These are phyloP conservation scores for Pichia gijzeniarum DNA, from an alignment of 805 yeast genomes.

Conservation along the genomic window DNA sequence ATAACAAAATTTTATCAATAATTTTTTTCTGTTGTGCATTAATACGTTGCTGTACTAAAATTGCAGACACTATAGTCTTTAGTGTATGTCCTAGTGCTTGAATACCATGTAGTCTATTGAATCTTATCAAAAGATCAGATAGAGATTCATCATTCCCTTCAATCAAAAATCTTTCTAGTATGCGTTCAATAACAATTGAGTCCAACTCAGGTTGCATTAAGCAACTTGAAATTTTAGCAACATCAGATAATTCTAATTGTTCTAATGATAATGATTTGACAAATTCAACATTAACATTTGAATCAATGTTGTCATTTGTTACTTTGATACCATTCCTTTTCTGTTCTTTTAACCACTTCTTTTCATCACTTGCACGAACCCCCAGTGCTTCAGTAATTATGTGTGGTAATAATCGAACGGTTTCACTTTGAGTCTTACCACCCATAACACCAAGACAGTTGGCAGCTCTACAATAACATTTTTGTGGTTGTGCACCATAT, in stretches of 20 bases:
- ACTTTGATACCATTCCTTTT: conserved; percentile 40
- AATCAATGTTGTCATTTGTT: conserved; percentile 46
- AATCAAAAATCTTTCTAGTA: conserved; percentile 58
- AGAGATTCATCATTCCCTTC: conserved; percentile 30
- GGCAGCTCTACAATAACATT: conserved; percentile 88
- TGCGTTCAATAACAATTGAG: conserved; percentile 50
- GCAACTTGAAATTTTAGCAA: conserved; percentile 73
- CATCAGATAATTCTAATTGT: conserved; percentile 51
- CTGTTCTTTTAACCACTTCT: conserved; percentile 61
- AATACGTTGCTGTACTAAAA: conserved; percentile 6
- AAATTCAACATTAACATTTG: conserved; percentile 57
- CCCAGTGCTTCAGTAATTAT: conserved; percentile 82
- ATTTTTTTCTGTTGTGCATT: conserved; percentile 34
- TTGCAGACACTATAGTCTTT: conserved; percentile 26
- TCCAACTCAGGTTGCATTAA: conserved; percentile 70
- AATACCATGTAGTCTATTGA: conserved; percentile 82
- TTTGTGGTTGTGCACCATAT: conserved; percentile 91
- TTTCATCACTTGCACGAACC: conserved; percentile 59
- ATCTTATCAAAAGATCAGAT: conserved; percentile 44
- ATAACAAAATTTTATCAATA: conserved; percentile 43
- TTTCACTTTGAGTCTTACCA: conserved; percentile 94
- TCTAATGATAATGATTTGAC: conserved; percentile 50
- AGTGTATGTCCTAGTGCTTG: conserved; percentile 64
- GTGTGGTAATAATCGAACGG: conserved; percentile 78
- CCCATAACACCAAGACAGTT: conserved; percentile 93